Evolutionary conservation across 495 filamentous ascomycete species (phyloP).

Genomic region (Glonium stellatum): DNA sequence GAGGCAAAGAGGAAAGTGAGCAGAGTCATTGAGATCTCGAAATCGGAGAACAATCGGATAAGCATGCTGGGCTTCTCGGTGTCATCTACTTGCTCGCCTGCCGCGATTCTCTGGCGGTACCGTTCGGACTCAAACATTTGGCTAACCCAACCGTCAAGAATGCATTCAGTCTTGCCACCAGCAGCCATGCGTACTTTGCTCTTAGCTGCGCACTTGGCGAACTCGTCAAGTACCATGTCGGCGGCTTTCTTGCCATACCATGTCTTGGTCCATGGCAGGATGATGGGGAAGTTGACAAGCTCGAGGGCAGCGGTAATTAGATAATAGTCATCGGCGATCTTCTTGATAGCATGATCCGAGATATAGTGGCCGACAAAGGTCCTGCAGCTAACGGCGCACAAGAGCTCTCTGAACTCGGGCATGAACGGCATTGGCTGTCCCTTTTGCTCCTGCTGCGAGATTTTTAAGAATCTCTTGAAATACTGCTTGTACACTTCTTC

Average conservation of each 20-base stretch:
- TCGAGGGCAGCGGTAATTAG: conserved; percentile 92
- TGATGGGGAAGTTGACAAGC: conserved; percentile 97
- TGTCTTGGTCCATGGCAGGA: conserved; percentile 88
- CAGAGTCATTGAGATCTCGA: conserved; percentile 87
- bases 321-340: conserved; percentile 96
- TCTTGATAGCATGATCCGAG: conserved; percentile 78
- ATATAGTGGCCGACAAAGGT: conserved; percentile 98
- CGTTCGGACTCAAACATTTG: conserved; percentile 72
- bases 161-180: conserved; percentile 79
- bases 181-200: conserved; percentile 87
- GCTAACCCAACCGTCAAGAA: conserved; percentile 91
- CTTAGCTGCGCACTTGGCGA: conserved; percentile 86
- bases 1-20: conserved; percentile 98
- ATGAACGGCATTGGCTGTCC: conserved; percentile 80
- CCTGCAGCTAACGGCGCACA: conserved; percentile 89
- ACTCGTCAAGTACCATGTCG: conserved; percentile 84
- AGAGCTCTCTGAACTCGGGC: conserved; percentile 87
- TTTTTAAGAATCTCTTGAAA: conserved; percentile 67
- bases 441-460: conserved; percentile 58
- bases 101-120: conserved; percentile 65
- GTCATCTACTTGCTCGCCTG: conserved; percentile 58
- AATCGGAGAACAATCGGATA: conserved; percentile 81
- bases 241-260: conserved; percentile 98
- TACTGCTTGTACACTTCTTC: conserved; percentile 88
- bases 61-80: conserved; percentile 74